These are phyloP conservation scores for Mucor velutinosus DNA, from an alignment of 371 early-diverging fungal species.

Conservation along the genomic window DNA sequence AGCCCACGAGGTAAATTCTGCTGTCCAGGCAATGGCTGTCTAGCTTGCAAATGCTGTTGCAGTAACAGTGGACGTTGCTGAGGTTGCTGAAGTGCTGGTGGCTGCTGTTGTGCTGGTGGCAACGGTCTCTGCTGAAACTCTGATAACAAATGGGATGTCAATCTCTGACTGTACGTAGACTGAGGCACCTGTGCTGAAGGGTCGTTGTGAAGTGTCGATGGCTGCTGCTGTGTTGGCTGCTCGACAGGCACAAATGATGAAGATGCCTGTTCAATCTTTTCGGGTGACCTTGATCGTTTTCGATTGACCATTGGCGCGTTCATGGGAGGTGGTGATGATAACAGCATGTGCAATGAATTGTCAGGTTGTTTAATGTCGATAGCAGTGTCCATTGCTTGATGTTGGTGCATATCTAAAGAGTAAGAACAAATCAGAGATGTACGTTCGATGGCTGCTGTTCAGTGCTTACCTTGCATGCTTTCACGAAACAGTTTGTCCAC, in stretches of 20 bases:
- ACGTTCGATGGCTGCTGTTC: background rate
- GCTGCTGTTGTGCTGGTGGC: background rate
- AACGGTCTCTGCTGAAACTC: background rate
- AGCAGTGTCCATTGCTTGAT: background rate
- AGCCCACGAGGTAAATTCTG: background rate
- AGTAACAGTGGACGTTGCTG: background rate
- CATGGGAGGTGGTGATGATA: slow-evolving; percentile 19
- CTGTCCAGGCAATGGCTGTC: background rate
- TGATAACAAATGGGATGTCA: background rate
- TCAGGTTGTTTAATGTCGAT: slow-evolving; percentile 6
- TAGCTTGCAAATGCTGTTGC: background rate
- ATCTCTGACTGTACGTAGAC: background rate
- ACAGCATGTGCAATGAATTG: slow-evolving; percentile 8
- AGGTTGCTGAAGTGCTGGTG: background rate
- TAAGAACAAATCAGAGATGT: background rate
- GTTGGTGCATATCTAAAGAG: background rate
- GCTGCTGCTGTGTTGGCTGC: background rate
- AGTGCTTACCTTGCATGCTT: slow-evolving; percentile 29
- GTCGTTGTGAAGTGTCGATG: background rate
- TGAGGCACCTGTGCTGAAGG: background rate
- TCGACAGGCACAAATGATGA: background rate
- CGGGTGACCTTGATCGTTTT: slow-evolving; percentile 1
- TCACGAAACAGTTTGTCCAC: slow-evolving; percentile 42
- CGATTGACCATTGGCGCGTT: slow-evolving; percentile 1
- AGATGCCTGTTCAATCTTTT: background rate